Base-by-base conservation (phyloP, 306 rosid species). In the Senna siamea region DNA sequence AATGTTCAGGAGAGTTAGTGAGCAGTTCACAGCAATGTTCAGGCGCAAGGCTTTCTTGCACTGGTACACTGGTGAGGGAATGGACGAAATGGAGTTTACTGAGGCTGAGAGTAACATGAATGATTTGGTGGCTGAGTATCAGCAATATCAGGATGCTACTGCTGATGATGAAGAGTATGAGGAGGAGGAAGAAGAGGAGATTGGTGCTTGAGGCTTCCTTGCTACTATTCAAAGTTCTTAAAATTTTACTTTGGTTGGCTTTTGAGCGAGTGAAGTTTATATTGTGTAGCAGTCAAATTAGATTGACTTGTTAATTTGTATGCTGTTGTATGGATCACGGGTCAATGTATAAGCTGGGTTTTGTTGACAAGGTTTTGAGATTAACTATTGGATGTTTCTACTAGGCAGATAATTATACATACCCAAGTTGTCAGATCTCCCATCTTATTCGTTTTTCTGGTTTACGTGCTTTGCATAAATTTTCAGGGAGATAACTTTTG, bases 1-100 rank as follows among this genome's bases (percentile, higher is more conserved):
- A 73, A 83, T 83, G 87, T 83, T 83, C 77, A 83, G 84, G 80
- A 83, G 87, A 63, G 87, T 83, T 50, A 80, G 82, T 13, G 87
- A 83, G 75, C 87, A 83, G 79, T 83, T 83, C 80, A 83, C 87
- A 11, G 87, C 87, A 19, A 83, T 83, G 87, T 83, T 83, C 80
- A 80, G 84, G 84, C 84, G 87, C 82, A 83, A 83, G 82, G 87
- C 87, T 76, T 80, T 83, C 87, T 80, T 83, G 84, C 87, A 83
- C 37, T 83, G 87, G 87, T 83, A 83, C 78, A 83, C 87, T 5
- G 87, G 87, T 0, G 87, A 83, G 66, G 87, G 87, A 80, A 83
- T 83, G 87, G 87, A 83, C 9, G 87, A 83, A 73, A 83, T 83
- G 87, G 87, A 83, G 58, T 83, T 83, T 80, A 83, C 87, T 0